Evolutionary conservation across 1,284 basidiomycete species (phyloP).

Genomic region (Cryptococcus wingfieldii): DNA sequence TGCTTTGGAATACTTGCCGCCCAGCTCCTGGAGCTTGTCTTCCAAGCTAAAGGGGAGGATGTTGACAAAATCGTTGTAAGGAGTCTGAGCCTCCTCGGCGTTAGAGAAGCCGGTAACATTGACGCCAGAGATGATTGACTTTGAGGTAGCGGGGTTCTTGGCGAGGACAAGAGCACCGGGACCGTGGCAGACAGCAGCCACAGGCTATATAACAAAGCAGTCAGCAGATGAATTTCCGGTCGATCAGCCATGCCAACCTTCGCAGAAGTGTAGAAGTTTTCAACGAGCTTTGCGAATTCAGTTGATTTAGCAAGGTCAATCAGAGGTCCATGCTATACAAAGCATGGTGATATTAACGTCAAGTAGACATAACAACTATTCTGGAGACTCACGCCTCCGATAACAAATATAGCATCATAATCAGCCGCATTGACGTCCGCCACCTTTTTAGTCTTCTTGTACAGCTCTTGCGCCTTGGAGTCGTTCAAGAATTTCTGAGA

Average conservation of each 20-base stretch:
- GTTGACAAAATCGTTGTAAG: constrained; percentile 31
- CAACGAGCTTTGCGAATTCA: constrained; percentile 58
- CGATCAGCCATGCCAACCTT: constrained; percentile 46
- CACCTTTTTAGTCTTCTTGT: constrained; percentile 59
- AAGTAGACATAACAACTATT: not conserved
- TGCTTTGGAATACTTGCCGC: constrained; percentile 62
- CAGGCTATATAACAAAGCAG: constrained; percentile 46
- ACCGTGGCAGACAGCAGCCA: constrained; percentile 68
- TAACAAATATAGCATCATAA: constrained; percentile 72
- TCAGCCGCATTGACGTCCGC: constrained; percentile 58
- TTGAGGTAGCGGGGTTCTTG: constrained; percentile 56
- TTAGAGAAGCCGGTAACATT: constrained; percentile 67
- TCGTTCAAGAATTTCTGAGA: constrained; percentile 62
- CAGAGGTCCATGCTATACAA: constrained; percentile 60
- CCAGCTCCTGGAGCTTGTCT: constrained; percentile 58
- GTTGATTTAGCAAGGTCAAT: constrained; percentile 62
- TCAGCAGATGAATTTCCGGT: not conserved
- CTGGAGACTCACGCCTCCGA: constrained; percentile 56
- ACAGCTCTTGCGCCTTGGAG: constrained; percentile 59
- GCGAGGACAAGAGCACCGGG: constrained; percentile 59
- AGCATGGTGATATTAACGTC: not conserved
- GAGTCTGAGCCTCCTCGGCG: constrained; percentile 58
- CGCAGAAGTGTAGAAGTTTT: constrained; percentile 58
- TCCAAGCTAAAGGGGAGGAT: constrained; percentile 67
- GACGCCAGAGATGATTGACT: constrained; percentile 62